A percentile compares a stretch with the other conserved stretches of the same genome.
phyloP scores from a whole-genome alignment of 2,329 filamentous ascomycete genomes.

The Nannizziopsis arthrosporioides region DNA sequence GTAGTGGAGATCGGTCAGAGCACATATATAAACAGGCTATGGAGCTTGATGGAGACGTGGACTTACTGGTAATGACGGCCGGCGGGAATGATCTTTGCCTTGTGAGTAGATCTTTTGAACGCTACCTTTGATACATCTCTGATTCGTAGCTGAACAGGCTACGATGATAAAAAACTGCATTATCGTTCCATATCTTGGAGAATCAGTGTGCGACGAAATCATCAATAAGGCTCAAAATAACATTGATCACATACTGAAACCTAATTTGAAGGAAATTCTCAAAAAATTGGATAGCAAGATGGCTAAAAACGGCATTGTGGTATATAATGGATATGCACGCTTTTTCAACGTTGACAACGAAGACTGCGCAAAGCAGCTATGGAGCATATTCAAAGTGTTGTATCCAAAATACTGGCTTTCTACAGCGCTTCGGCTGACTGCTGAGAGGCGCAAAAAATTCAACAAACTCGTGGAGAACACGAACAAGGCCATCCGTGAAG shows the following conservation, averaged over 20 bases:
- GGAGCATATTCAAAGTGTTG: neutral
- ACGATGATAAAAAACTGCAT: too few relatives aligned
- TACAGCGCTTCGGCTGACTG: constrained; percentile 14
- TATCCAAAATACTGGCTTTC: neutral
- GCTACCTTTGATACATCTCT: too few relatives aligned
- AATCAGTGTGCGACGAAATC: constrained; percentile 11
- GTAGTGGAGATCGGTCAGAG: constrained; percentile 20
- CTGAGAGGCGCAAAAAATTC: constrained; percentile 21
- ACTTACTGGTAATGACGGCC: constrained; percentile 29
- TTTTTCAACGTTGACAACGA: constrained; percentile 25
- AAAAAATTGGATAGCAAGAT: constrained; percentile 22
- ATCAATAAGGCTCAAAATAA: constrained; percentile 19
- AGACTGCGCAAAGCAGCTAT: constrained; percentile 17
- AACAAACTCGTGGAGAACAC: constrained; percentile 21
- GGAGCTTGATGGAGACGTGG: constrained; percentile 19
- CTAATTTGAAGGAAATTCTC: constrained; percentile 5
- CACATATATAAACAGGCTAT: constrained; percentile 22
- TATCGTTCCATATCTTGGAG: constrained; percentile 13
- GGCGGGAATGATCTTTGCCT: constrained; percentile 32
- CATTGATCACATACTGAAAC: constrained; percentile 21
- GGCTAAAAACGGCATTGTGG: constrained; percentile 21
- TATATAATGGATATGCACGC: constrained; percentile 23
- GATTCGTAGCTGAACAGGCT: too few relatives aligned
- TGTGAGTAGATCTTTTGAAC: constrained; percentile 17
- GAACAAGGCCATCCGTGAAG: constrained; percentile 22